phyloP scores from a whole-genome alignment of 139 green algal genomes.

The Chlorella sorokiniana region DNA sequence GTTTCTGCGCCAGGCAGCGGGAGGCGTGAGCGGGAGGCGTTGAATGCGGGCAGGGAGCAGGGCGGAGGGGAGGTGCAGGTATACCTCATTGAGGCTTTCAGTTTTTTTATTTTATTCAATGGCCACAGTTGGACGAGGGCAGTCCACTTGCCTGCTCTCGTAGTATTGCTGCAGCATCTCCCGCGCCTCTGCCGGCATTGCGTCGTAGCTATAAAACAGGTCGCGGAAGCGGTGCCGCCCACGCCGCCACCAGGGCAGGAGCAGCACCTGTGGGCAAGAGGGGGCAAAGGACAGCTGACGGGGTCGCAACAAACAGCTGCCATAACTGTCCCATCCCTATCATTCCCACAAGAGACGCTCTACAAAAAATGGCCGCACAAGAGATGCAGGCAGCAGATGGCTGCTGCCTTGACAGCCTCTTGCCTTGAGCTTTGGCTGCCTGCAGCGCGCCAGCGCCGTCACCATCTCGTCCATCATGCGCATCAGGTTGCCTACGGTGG shows the following conservation, averaged over 20 bases:
- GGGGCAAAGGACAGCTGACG: neutral
- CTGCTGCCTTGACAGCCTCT: no score
- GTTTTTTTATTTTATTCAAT: no score
- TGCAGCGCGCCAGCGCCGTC: slow-evolving; percentile 47
- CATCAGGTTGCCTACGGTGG: slow-evolving; percentile 42
- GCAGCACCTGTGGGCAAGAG: slow-evolving; percentile 45
- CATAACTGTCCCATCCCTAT: no score
- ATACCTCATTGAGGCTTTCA: no score
- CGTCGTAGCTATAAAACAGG: slow-evolving; percentile 49
- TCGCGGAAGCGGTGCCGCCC: slow-evolving; percentile 17
- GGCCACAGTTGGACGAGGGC: no score
- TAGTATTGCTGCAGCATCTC: slow-evolving; percentile 37
- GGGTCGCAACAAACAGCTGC: no score
- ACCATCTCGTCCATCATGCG: slow-evolving; percentile 65
- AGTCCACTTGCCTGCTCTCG: slow-evolving; percentile 23
- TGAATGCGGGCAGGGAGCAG: neutral
- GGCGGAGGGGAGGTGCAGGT: neutral
- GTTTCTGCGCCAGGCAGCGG: neutral
- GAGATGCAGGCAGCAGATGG: no score
- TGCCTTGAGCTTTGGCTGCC: slow-evolving; percentile 42
- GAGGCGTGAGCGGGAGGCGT: neutral
- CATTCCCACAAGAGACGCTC: no score
- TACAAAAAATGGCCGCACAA: no score
- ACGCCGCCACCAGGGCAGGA: slow-evolving; percentile 49
- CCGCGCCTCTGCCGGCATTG: slow-evolving; percentile 42